Percentiles rank a stretch among this genome's conserved stretches.
Evolutionary conservation across 306 rosid genomes (phyloP).

Genomic region (Acacia acuminata): DNA sequence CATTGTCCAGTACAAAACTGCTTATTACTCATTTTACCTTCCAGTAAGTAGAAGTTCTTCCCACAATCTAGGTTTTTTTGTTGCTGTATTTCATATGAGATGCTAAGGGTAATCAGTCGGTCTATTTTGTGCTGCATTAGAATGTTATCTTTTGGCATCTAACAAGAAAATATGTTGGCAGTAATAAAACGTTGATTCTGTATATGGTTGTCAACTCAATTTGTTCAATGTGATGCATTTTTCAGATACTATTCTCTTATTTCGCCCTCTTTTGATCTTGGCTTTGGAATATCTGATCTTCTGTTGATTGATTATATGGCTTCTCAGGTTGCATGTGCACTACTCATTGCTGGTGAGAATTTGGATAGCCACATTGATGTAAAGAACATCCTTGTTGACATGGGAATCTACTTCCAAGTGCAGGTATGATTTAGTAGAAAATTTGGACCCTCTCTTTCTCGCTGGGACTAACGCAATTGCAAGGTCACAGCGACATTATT

Average conservation of each 20-base stretch:
- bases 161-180: constrained; percentile 14
- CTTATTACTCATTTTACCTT: constrained; percentile 92
- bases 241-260: constrained; percentile 7
- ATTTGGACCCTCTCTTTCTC: neutral
- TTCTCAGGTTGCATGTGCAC: constrained; percentile 59
- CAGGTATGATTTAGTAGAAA: constrained; percentile 42
- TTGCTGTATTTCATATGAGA: constrained; percentile 13
- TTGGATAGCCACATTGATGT: constrained; percentile 55
- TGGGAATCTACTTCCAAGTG: constrained; percentile 68
- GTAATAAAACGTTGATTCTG: neutral
- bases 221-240: constrained; percentile 10
- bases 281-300: constrained; percentile 21
- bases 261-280: neutral
- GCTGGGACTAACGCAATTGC: neutral
- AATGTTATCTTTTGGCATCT: constrained; percentile 15
- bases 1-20: constrained; percentile 93
- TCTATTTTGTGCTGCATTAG: neutral
- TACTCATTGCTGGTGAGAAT: constrained; percentile 56
- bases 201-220: neutral
- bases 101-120: neutral
- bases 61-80: constrained; percentile 29
- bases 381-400: constrained; percentile 58
- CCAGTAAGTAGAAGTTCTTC: constrained; percentile 58
- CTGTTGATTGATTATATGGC: constrained; percentile 18
- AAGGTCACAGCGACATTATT: no score